Evolutionary conservation across 129 eudicot genomes (phyloP).

Genomic region (Tanacetum coccineum): DNA sequence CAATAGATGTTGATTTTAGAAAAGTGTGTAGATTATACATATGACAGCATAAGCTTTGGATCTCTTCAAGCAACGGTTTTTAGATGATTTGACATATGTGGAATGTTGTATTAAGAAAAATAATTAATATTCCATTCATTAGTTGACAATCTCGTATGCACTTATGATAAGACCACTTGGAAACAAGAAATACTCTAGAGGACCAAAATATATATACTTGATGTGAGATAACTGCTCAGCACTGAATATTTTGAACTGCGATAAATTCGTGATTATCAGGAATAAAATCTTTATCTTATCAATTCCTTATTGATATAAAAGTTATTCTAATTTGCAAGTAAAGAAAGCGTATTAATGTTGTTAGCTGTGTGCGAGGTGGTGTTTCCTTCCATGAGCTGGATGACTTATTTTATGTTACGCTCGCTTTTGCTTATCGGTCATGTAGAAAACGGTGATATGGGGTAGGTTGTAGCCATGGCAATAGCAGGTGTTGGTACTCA

Average conservation of each 20-base stretch:
- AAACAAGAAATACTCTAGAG: conserved; percentile 13
- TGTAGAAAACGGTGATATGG: no score
- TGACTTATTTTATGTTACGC: no score
- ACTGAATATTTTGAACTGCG: background rate
- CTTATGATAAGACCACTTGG: background rate
- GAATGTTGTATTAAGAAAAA: background rate
- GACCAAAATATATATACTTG: no score
- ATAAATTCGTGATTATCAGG: conserved; percentile 8
- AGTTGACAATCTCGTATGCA: background rate
- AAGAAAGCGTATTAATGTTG: no score
- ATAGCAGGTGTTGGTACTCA: no score
- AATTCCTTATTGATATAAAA: background rate
- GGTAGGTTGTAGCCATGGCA: no score
- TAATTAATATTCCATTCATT: background rate
- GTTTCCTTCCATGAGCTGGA: no score
- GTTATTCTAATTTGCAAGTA: no score
- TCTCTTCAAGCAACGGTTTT: conserved; percentile 4
- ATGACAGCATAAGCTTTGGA: conserved; percentile 3
- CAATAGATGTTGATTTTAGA: conserved; percentile 9
- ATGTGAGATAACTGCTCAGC: no score
- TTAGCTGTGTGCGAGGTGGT: no score
- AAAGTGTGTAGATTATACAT: background rate
- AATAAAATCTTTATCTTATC: background rate
- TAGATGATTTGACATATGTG: conserved; percentile 1
- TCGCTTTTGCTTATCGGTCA: no score